Conservation (phyloP, 179 eudicot species). For the Vitellaria paradoxa region DNA sequence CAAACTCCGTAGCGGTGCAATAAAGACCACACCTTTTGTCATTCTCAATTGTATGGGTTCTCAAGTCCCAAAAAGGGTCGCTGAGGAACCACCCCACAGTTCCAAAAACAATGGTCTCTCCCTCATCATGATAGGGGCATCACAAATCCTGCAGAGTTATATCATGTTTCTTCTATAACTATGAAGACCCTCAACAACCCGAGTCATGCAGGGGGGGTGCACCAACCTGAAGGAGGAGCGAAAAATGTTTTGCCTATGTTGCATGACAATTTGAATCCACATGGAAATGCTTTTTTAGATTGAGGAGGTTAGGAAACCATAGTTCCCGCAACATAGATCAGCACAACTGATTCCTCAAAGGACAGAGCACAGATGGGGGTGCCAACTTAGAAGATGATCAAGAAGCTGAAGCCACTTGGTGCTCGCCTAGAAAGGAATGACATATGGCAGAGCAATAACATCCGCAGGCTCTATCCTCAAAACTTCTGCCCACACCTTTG, state of each 20-base stretch:
- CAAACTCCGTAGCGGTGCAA: slow-evolving; percentile 14
- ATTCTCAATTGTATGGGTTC: neutral
- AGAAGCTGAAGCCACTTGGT: neutral
- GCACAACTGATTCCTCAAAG: neutral
- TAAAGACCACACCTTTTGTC: slow-evolving; percentile 1
- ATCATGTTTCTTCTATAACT: neutral
- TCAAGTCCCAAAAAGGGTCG: neutral
- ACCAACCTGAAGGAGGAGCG: neutral
- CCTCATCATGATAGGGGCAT: neutral
- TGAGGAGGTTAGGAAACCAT: neutral
- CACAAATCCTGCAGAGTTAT: slow-evolving; percentile 1
- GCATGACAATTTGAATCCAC: neutral
- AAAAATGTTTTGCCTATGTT: neutral
- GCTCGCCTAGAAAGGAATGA: slow-evolving; percentile 38
- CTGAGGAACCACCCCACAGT: neutral
- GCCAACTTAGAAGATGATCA: neutral
- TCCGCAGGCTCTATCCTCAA: slow-evolving; percentile 30
- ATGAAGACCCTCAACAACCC: neutral
- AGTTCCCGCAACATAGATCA: neutral
- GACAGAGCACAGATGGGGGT: neutral
- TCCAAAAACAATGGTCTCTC: neutral
- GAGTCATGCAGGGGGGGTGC: neutral
- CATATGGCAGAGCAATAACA: slow-evolving; percentile 43
- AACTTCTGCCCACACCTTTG: slow-evolving; percentile 42
- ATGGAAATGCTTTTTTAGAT: neutral